Percentiles rank a stretch among this genome's conserved stretches.
phyloP scores from a whole-genome alignment of 345 rosid species.

The Carallia pectinifolia region DNA sequence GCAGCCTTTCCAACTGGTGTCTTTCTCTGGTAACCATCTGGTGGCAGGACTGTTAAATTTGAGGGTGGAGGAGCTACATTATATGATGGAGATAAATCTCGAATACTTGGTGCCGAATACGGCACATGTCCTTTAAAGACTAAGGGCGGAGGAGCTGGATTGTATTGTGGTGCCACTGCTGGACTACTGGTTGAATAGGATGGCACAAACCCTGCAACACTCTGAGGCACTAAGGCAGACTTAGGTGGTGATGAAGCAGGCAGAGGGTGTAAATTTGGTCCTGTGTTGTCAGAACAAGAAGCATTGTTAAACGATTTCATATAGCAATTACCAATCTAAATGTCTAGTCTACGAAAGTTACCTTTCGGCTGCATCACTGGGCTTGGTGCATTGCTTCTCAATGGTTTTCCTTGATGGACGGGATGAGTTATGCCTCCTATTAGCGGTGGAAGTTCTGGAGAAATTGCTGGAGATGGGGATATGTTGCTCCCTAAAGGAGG shows the following conservation, averaged over 20 bases:
- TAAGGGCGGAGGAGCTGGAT: conserved; percentile 41
- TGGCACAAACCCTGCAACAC: conserved; percentile 37
- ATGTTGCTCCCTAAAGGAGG: conserved; percentile 22
- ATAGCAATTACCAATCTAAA: conserved; percentile 1
- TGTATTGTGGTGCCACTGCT: conserved; percentile 29
- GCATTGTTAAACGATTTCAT: conserved; percentile 10
- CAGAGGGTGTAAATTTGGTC: conserved; percentile 27
- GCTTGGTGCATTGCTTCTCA: conserved; percentile 26
- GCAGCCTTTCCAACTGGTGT: conserved; percentile 37
- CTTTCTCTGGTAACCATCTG: conserved; percentile 30
- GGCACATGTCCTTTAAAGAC: conserved; percentile 23
- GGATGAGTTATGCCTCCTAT: conserved; percentile 28
- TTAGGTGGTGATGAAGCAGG: conserved; percentile 39
- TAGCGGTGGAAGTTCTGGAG: conserved; percentile 33
- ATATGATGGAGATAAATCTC: conserved; percentile 12
- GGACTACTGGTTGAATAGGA: conserved; percentile 36
- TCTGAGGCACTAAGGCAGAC: conserved; percentile 40
- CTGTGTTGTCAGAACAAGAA: conserved; percentile 29
- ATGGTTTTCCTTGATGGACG: conserved; percentile 16
- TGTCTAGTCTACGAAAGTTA: conserved; percentile 13
- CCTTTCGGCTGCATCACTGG: conserved; percentile 31
- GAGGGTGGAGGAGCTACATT: conserved; percentile 35
- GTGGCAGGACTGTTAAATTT: conserved; percentile 19
- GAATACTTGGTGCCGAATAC: conserved; percentile 24
- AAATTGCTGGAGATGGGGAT: conserved; percentile 32